Evolutionary conservation across 2,329 filamentous ascomycete genomes (phyloP).

Genomic region (Aureobasidium pullulans): DNA sequence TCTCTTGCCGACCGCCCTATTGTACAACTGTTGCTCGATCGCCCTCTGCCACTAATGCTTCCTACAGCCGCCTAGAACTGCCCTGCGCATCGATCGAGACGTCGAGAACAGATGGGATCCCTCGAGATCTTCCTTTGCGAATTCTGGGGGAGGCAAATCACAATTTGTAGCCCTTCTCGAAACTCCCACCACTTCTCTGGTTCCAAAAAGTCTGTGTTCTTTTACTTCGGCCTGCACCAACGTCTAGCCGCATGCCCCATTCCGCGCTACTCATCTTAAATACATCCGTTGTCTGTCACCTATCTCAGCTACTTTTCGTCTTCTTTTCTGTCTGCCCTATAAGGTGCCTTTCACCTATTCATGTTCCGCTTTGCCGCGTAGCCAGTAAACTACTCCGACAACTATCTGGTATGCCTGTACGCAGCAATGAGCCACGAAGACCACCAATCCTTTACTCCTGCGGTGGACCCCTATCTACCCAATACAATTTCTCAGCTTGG

Average conservation of each 20-base stretch:
- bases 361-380: not conserved
- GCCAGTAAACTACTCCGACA: not conserved
- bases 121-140: not conserved
- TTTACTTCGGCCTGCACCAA: not conserved
- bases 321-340: not conserved
- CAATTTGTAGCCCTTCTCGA: not conserved
- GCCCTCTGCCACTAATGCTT: not conserved
- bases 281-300: not conserved
- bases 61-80: not conserved
- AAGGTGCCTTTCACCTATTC: not conserved
- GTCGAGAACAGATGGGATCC: not conserved
- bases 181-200: not conserved
- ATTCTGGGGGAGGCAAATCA: not conserved
- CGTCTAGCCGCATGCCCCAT: not conserved
- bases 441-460: not conserved
- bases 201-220: not conserved
- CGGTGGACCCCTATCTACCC: not conserved
- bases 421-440: slow-evolving; percentile 6
- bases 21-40: not conserved
- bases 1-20: not conserved
- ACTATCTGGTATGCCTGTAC: not conserved
- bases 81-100: not conserved
- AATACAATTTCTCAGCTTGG: not conserved
- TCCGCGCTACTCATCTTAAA: not conserved
- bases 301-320: not conserved